phyloP scores from a whole-genome alignment of 73 alveolate genomes.

The Blepharisma stoltei region DNA sequence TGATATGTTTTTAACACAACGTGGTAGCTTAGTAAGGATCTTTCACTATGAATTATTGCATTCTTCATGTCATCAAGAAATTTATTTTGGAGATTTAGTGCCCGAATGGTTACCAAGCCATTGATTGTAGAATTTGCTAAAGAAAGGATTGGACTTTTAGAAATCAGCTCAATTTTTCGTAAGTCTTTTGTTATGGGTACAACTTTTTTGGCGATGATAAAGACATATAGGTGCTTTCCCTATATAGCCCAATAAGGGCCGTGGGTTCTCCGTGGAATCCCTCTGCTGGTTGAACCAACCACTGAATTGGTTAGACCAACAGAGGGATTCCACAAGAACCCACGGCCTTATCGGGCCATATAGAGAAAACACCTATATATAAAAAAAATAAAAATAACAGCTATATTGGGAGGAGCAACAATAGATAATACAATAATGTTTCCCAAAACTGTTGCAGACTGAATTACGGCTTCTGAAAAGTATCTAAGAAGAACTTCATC shows the following conservation, averaged over 20 bases:
- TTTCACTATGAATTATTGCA: not conserved
- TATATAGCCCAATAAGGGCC: no score
- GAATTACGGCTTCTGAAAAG: not conserved
- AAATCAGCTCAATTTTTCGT: not conserved
- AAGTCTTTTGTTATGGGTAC: not conserved
- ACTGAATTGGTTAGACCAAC: no score
- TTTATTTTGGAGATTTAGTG: not conserved
- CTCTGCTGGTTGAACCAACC: no score
- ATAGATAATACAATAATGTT: not conserved
- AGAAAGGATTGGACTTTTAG: slow-evolving; percentile 7
- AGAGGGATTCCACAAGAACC: no score
- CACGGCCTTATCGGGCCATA: no score
- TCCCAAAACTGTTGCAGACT: not conserved
- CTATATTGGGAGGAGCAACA: not conserved
- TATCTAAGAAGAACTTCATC: not conserved
- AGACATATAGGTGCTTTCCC: no score
- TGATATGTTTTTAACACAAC: not conserved
- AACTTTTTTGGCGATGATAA: not conserved
- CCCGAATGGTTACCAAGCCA: not conserved
- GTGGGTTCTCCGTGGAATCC: no score
- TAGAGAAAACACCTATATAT: no score
- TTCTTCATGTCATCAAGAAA: not conserved
- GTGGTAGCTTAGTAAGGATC: not conserved
- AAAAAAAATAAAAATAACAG: not conserved
- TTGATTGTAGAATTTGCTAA: not conserved